These are phyloP conservation scores for Aureobasidium vineae DNA, from an alignment of 2,329 filamentous ascomycete species.

Conservation along the genomic window DNA sequence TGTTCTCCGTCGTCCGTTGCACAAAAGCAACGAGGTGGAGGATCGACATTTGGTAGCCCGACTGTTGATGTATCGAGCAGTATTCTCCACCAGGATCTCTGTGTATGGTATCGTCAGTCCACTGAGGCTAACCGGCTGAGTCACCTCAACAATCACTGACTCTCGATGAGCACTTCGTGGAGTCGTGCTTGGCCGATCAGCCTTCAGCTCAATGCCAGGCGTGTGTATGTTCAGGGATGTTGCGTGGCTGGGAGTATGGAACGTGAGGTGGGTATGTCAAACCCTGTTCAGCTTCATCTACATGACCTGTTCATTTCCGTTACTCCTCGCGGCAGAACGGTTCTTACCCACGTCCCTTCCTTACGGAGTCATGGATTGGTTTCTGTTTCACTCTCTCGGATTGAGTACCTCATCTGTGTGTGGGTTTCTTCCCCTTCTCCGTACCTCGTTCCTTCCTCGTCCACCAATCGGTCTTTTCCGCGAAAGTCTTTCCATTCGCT, in stretches of 20 bases:
- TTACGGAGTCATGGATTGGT: background rate
- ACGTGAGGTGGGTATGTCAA: background rate
- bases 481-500: background rate
- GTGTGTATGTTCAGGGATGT: background rate
- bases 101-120: no score
- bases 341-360: background rate
- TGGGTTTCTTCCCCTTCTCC: background rate
- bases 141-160: no score
- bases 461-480: background rate
- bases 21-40: background rate
- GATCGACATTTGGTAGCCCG: background rate
- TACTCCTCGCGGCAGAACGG: background rate
- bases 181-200: no score
- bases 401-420: background rate
- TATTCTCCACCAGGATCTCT: background rate
- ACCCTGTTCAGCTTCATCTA: background rate
- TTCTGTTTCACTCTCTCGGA: background rate
- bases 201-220: no score
- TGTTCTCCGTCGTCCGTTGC: background rate
- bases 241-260: background rate
- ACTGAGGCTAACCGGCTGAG: no score
- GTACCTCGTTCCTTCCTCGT: background rate
- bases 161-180: no score
- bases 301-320: background rate
- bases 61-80: background rate